Evolutionary conservation across 371 early-diverging fungal species (phyloP).

Genomic region (Mortierella sp.): DNA sequence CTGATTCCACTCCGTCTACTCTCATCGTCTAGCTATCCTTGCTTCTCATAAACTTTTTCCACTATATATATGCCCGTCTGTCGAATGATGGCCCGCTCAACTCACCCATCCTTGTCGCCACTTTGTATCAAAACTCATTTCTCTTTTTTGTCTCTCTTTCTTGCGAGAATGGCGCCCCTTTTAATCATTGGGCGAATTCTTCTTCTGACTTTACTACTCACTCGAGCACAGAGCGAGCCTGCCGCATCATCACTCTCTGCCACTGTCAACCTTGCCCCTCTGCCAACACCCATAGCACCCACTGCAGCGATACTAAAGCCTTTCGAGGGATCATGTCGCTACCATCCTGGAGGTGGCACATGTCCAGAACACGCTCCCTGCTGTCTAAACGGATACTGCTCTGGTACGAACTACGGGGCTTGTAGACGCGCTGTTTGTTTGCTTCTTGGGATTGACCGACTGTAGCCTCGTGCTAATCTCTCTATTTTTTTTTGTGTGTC

Average conservation of each 20-base stretch:
- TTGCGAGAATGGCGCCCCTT: conserved; percentile 11
- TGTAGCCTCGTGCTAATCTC: background rate
- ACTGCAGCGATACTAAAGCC: background rate
- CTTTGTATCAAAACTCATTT: background rate
- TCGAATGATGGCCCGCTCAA: background rate
- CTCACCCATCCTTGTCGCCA: background rate
- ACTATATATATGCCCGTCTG: background rate
- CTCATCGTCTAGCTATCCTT: background rate
- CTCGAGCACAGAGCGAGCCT: background rate
- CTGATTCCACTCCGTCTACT: conserved; percentile 6
- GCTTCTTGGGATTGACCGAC: background rate
- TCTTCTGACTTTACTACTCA: background rate
- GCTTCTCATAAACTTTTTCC: background rate
- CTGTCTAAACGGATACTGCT: conserved; percentile 46
- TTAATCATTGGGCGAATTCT: background rate
- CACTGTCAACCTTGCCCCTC: conserved; percentile 6
- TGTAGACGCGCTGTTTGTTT: background rate
- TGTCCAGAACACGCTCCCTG: conserved; percentile 53
- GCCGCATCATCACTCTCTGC: conserved; percentile 8
- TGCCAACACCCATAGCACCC: background rate
- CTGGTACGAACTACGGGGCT: conserved; percentile 19
- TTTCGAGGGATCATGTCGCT: conserved; percentile 18
- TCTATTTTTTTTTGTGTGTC: background rate
- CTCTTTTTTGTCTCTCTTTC: background rate
- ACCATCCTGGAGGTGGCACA: conserved; percentile 44